Base-by-base conservation (phyloP, 208 protist species). In the Strigomonas culicis region DNA sequence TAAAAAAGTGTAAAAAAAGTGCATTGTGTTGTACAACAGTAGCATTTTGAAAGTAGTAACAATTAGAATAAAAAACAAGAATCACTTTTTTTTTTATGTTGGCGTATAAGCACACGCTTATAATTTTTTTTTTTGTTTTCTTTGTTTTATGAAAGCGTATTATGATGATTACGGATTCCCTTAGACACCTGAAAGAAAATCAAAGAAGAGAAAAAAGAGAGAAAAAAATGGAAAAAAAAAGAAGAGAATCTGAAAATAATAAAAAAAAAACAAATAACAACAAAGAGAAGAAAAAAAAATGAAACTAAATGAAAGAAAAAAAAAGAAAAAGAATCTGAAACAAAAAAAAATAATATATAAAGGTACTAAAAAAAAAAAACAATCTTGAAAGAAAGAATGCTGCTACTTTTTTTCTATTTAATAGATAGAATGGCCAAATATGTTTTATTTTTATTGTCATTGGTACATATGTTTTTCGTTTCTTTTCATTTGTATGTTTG, bases 231-330 rank as follows among this genome's bases (percentile, higher is more conserved):
- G 28, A 4, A 24, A 57, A 65, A 52, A 46, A 51, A 50, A 59
- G 15, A 32, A 51, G 47, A 68, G 39, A 34, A 75, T 25, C 44
- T 57, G 11, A 30, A 15, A 6, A 61, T 36, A 3, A 32, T 28
- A 57, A 65, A 64, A 30, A 58, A 63, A 2, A n/a, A 53, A 59
- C n/a, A 66, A 59, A 66, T 19, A 58, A 59, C 24, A n/a, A 61
- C 34, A 44, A 30, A 59, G 11, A n/a, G 11, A 46, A 10, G 39
- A 46, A 46, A 46, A n/a, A 17, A 46, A 46, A 46, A 17, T 46
- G 39, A 46, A 46, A 46, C 10, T 46, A 46, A 46, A 46, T n/a
- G 11, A 60, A 53, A 58, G 22, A 46, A 66, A 36, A 61, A 55
- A 59, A 51, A 67, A 25, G 25, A 67, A 11, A 59, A 51, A 63